Evolutionary conservation across 2,329 filamentous ascomycete genomes (phyloP), one percentile per base, ranked within the genome.

Genomic region (Aphanoascus verrucosus): DNA sequence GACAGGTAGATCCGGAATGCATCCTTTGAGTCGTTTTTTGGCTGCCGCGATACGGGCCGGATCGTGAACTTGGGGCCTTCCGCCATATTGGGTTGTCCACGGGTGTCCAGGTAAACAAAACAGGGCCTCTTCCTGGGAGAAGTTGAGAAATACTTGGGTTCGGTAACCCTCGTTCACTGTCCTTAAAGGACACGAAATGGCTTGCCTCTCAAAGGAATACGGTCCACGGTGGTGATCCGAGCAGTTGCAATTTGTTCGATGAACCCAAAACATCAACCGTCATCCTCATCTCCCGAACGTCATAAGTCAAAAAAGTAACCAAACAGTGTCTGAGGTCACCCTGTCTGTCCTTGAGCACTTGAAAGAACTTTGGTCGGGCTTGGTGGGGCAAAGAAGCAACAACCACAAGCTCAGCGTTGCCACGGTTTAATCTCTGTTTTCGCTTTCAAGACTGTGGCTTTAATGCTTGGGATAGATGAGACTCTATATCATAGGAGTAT

Each of bases 1-100:
- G 79, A 75, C 8, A 83, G 65, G 59, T 79, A 76, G 37, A 83
- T 69, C n/a, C 79, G 73, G 61, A 83, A 82, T 2, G 77, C 75
- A 61, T 79, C 78, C 61, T 77, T 78, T 23, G 78, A 66, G 19
- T 76, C 72, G 57, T 69, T 69, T 58, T 68, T 67, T 3, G 69
- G 65, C 44, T 73, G 71, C 50, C 73, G 74, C 49, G 74, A 71
- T 57, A 77, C 64, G n/a, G 78, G 77, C 51, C 79, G 76, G 56
- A 80, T 72, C 12, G 75, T 77, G 59, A 80, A 81, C 55, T 64
- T 64, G 53, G 68, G 66, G 47, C 59, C 48, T 14, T 70, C 69
- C 5, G 68, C 60, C 70, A 72, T 72, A 23, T 55, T 57, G 53
- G 47, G 9, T 11, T 34, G 23, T 28, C 34, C 23, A 12, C 37